phyloP scores from a whole-genome alignment of 768 basidiomycete species.

The Calocera viscosa region DNA sequence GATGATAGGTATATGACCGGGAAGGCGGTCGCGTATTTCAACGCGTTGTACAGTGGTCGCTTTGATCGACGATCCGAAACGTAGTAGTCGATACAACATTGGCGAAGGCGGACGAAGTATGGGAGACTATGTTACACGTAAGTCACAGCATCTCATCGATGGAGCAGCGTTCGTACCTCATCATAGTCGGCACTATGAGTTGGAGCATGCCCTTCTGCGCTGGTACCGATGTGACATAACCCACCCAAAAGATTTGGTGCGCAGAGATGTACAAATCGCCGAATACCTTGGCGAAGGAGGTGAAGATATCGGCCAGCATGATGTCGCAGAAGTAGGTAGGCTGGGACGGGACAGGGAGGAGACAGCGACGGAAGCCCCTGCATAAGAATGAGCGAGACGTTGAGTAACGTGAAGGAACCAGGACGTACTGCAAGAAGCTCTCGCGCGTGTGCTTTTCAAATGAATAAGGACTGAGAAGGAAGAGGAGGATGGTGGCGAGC shows the following conservation, averaged over 20 bases:
- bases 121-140: slow-evolving; percentile 47
- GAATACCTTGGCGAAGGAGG: slow-evolving; percentile 91
- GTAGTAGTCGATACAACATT: slow-evolving; percentile 77
- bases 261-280: slow-evolving; percentile 87
- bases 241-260: slow-evolving; percentile 75
- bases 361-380: slow-evolving; percentile 64
- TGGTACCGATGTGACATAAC: slow-evolving; percentile 56
- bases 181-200: slow-evolving; percentile 71
- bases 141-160: slow-evolving; percentile 9
- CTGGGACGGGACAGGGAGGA: slow-evolving; percentile 46
- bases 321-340: slow-evolving; percentile 83
- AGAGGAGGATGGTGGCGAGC: slow-evolving; percentile 42
- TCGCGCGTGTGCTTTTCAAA: slow-evolving; percentile 60
- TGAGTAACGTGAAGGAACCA: background rate
- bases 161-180: slow-evolving; percentile 49
- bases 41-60: slow-evolving; percentile 74
- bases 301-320: slow-evolving; percentile 87
- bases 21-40: slow-evolving; percentile 94
- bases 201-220: slow-evolving; percentile 48
- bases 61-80: slow-evolving; percentile 46
- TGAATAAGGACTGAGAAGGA: slow-evolving; percentile 55
- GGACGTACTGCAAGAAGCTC: slow-evolving; percentile 62
- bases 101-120: slow-evolving; percentile 83
- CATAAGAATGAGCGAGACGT: background rate
- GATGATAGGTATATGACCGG: slow-evolving; percentile 93